Evolutionary conservation across 306 rosid species (phyloP).

Genomic region (Crataegus laevigata): DNA sequence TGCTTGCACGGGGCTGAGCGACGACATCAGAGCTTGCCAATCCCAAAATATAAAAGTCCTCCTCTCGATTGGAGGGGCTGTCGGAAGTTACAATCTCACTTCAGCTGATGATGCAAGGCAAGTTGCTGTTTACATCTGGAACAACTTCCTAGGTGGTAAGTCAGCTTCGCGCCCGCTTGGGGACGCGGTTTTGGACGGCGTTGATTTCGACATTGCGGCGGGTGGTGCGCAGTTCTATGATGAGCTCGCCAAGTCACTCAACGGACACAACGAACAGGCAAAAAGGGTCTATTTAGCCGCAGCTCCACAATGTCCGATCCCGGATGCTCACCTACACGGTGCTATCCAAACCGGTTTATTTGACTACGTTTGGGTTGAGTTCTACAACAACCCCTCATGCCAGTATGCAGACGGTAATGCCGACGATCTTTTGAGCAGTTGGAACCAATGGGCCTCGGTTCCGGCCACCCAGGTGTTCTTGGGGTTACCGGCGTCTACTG

Average conservation of each 20-base stretch:
- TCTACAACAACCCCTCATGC: slow-evolving; percentile 54
- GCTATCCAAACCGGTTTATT: slow-evolving; percentile 51
- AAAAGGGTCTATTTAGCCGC: slow-evolving; percentile 32
- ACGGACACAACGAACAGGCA: slow-evolving; percentile 8
- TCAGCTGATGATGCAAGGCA: slow-evolving; percentile 39
- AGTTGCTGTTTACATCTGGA: slow-evolving; percentile 41
- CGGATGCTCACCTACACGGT: slow-evolving; percentile 26
- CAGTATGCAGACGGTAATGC: slow-evolving; percentile 25
- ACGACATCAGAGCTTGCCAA: slow-evolving; percentile 39
- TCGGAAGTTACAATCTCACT: slow-evolving; percentile 28
- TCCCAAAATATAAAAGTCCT: slow-evolving; percentile 39
- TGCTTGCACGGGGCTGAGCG: slow-evolving; percentile 24
- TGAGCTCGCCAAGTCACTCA: slow-evolving; percentile 33
- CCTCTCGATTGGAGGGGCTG: slow-evolving; percentile 52
- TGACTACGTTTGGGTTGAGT: slow-evolving; percentile 64
- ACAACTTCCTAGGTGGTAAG: slow-evolving; percentile 47
- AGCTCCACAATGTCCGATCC: slow-evolving; percentile 60
- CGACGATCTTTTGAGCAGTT: slow-evolving; percentile 27
- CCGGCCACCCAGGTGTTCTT: slow-evolving; percentile 31
- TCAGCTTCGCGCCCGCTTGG: slow-evolving; percentile 46
- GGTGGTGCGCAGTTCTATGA: slow-evolving; percentile 28
- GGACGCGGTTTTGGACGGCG: slow-evolving; percentile 39
- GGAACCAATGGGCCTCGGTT: slow-evolving; percentile 44
- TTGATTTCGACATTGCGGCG: slow-evolving; percentile 54
- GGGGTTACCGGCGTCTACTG: slow-evolving; percentile 54